phyloP scores from a whole-genome alignment of 2,329 filamentous ascomycete species.

The Dactylellina drechsleri region DNA sequence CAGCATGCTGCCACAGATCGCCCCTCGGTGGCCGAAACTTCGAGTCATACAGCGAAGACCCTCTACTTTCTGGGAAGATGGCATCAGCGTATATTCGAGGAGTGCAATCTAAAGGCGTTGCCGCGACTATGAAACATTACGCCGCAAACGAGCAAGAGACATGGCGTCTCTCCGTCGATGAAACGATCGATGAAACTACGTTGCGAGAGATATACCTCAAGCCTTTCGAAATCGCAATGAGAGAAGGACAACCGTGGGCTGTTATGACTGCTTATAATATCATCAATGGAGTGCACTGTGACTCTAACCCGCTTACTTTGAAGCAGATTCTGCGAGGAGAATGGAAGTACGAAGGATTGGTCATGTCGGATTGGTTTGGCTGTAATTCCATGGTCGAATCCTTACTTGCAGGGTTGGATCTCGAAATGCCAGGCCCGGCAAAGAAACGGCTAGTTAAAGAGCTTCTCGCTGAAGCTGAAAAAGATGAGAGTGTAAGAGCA shows the following conservation, averaged over 20 bases:
- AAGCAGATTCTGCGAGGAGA: slow-evolving; percentile 59
- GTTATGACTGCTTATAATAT: slow-evolving; percentile 77
- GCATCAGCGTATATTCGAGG: slow-evolving; percentile 71
- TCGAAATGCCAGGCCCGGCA: slow-evolving; percentile 69
- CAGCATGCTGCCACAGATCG: slow-evolving; percentile 78
- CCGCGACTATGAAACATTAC: slow-evolving; percentile 80
- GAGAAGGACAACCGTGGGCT: slow-evolving; percentile 74
- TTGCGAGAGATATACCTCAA: slow-evolving; percentile 77
- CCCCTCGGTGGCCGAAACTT: slow-evolving; percentile 87
- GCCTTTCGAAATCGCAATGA: slow-evolving; percentile 78
- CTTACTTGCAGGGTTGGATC: slow-evolving; percentile 67
- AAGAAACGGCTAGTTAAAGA: slow-evolving; percentile 36
- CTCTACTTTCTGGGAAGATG: slow-evolving; percentile 74
- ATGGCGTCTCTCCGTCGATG: slow-evolving; percentile 72
- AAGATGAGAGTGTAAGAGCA: slow-evolving; percentile 31
- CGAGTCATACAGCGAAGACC: slow-evolving; percentile 81
- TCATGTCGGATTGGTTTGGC: slow-evolving; percentile 62
- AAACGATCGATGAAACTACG: slow-evolving; percentile 72
- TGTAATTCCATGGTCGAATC: slow-evolving; percentile 68
- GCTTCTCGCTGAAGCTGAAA: slow-evolving; percentile 28
- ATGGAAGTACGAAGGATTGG: slow-evolving; percentile 62
- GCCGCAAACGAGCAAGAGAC: slow-evolving; percentile 79
- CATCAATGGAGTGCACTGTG: slow-evolving; percentile 70
- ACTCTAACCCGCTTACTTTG: slow-evolving; percentile 58
- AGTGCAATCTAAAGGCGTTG: slow-evolving; percentile 73